Conservation (phyloP, 2,329 filamentous ascomycete species). For the Diaporthe longicolla region DNA sequence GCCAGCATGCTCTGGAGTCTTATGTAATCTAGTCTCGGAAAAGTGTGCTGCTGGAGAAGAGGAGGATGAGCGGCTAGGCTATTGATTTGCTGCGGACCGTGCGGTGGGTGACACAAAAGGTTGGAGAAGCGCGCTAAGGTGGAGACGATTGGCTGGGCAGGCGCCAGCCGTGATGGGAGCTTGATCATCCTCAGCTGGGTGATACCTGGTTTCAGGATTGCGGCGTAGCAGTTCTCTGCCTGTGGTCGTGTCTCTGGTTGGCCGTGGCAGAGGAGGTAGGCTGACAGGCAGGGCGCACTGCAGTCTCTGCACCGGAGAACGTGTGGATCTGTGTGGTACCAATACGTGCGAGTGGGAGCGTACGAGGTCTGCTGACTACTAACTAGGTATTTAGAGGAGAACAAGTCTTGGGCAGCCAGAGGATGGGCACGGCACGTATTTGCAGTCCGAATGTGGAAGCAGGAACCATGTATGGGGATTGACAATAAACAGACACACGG, state of each 20-base stretch:
- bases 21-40: not conserved
- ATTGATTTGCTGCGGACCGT: not conserved
- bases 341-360: not conserved
- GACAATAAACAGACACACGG: not conserved
- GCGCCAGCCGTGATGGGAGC: conserved; percentile 1
- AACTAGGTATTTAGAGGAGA: not conserved
- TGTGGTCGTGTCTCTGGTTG: conserved; percentile 19
- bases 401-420: not conserved
- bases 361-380: not conserved
- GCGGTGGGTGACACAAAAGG: conserved; percentile 14
- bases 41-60: too few relatives aligned
- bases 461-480: not conserved
- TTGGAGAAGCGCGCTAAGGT: conserved; percentile 17
- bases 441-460: not conserved
- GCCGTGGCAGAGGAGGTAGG: not conserved
- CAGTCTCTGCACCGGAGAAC: not conserved
- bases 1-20: not conserved
- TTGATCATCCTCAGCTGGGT: conserved; percentile 27
- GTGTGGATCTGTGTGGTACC: not conserved
- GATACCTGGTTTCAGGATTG: conserved; percentile 31
- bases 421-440: not conserved
- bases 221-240: conserved; percentile 21
- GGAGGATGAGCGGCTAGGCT: not conserved
- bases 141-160: conserved; percentile 17
- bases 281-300: conserved; percentile 11